Percentiles rank a stretch among this genome's conserved stretches.
Conservation (phyloP, 768 basidiomycete species). For the Psilocybe azurescens region DNA sequence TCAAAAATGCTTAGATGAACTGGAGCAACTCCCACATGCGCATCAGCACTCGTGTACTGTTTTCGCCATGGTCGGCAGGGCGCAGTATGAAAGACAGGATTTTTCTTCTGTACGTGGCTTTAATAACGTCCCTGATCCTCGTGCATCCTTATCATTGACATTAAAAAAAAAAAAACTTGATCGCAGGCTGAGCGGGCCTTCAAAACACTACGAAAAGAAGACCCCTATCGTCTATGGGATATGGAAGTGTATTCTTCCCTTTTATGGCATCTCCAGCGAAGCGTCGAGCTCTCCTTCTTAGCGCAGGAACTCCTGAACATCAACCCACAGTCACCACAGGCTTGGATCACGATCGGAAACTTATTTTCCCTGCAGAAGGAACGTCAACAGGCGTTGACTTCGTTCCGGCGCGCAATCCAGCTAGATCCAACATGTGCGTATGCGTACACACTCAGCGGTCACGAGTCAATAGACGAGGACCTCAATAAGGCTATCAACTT, state of each 20-base stretch:
- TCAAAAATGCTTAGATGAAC: slow-evolving; percentile 71
- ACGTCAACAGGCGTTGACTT: slow-evolving; percentile 89
- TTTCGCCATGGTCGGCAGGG: slow-evolving; percentile 82
- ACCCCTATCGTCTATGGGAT: slow-evolving; percentile 90
- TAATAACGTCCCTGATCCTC: slow-evolving; percentile 21
- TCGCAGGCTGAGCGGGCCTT: slow-evolving; percentile 89
- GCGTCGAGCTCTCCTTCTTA: slow-evolving; percentile 86
- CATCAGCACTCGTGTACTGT: slow-evolving; percentile 82
- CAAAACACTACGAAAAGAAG: slow-evolving; percentile 75
- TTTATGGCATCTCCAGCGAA: slow-evolving; percentile 91
- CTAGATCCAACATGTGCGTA: slow-evolving; percentile 92
- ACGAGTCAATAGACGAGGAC: slow-evolving; percentile 97
- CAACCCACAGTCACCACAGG: slow-evolving; percentile 79
- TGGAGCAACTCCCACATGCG: slow-evolving; percentile 75
- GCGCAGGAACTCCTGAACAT: slow-evolving; percentile 92
- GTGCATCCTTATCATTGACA: slow-evolving; percentile 30
- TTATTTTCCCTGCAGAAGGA: slow-evolving; percentile 95
- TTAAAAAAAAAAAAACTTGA: slow-evolving; percentile 19
- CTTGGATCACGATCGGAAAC: slow-evolving; percentile 98
- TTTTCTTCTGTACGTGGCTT: slow-evolving; percentile 78
- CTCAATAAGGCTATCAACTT: slow-evolving; percentile 89
- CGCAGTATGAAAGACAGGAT: slow-evolving; percentile 89
- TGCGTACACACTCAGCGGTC: slow-evolving; percentile 95
- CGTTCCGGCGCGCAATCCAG: slow-evolving; percentile 91
- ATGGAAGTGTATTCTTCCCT: slow-evolving; percentile 98